Conservation (phyloP, 2,329 filamentous ascomycete genomes). For the Hypoxylon sp. region DNA sequence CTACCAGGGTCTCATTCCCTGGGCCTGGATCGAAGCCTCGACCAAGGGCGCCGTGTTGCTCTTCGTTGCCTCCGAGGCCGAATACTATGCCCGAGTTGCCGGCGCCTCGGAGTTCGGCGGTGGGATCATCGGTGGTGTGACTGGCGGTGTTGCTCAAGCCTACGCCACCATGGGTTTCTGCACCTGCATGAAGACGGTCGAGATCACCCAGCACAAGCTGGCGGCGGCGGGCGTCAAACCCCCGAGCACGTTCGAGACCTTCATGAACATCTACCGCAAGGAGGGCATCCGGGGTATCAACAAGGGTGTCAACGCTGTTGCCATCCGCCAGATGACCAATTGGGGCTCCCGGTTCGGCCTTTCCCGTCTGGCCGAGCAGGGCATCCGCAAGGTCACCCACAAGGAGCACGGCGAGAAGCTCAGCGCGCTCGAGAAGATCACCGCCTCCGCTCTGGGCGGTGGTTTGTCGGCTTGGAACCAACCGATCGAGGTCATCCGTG, state of each 20-base stretch:
- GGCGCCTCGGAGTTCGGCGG: constrained; percentile 89
- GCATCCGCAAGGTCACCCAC: constrained; percentile 81
- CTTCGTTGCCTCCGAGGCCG: constrained; percentile 98
- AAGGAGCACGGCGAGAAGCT: constrained; percentile 88
- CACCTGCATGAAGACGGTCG: constrained; percentile 99
- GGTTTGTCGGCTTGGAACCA: constrained; percentile 98
- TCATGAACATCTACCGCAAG: constrained; percentile 95
- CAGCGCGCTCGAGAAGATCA: constrained; percentile 84
- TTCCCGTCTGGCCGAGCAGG: constrained; percentile 88
- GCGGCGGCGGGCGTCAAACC: constrained; percentile 85
- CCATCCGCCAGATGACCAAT: constrained; percentile 99
- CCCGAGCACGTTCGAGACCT: constrained; percentile 91
- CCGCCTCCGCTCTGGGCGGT: constrained; percentile 88
- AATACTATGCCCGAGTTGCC: constrained; percentile 87
- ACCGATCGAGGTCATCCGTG: constrained; percentile 98
- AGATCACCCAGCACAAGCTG: constrained; percentile 98
- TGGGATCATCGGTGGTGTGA: constrained; percentile 92
- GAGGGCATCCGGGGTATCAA: constrained; percentile 98
- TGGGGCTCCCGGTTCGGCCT: constrained; percentile 98
- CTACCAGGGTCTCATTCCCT: constrained; percentile 99
- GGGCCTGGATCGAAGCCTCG: constrained; percentile 99
- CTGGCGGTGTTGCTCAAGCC: constrained; percentile 94
- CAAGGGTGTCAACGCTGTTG: constrained; percentile 97
- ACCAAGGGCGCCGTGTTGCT: constrained; percentile 99
- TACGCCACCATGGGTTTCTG: constrained; percentile 99